Conservation (phyloP, 331 rosid species). For the Erythrophleum ivorense region DNA sequence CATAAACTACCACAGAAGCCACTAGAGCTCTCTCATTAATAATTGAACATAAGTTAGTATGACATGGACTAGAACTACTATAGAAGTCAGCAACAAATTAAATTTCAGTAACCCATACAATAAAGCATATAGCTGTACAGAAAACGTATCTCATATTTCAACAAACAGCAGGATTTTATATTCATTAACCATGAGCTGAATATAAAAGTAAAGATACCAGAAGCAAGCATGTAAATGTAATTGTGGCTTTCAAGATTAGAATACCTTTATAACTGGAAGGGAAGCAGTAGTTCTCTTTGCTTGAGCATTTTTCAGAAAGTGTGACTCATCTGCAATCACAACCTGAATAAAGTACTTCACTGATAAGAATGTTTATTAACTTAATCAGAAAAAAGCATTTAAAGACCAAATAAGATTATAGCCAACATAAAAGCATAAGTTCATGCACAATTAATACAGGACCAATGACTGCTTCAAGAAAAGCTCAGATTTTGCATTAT, state of each 20-base stretch:
- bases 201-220: conserved; percentile 22
- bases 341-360: conserved; percentile 64
- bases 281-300: conserved; percentile 92
- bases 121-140: not conserved
- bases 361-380: conserved; percentile 30
- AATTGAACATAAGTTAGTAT: not conserved
- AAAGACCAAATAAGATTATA: not conserved
- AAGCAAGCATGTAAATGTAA: conserved; percentile 29
- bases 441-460: not conserved
- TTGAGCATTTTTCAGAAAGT: conserved; percentile 90
- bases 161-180: conserved; percentile 6
- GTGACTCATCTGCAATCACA: conserved; percentile 98
- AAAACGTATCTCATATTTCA: not conserved
- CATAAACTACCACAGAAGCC: not conserved
- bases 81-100: not conserved
- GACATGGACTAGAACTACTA: not conserved
- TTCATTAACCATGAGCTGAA: conserved; percentile 10
- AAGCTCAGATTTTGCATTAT: conserved; percentile 3
- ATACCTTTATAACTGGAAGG: conserved; percentile 89
- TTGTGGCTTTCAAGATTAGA: conserved; percentile 36
- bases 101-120: not conserved
- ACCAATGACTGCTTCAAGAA: conserved; percentile 20
- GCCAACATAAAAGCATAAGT: not conserved
- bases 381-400: not conserved
- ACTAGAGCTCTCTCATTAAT: not conserved